Evolutionary conservation across 2,329 filamentous ascomycete genomes (phyloP).

Genomic region (Teratosphaeria pseudoeucalypti): DNA sequence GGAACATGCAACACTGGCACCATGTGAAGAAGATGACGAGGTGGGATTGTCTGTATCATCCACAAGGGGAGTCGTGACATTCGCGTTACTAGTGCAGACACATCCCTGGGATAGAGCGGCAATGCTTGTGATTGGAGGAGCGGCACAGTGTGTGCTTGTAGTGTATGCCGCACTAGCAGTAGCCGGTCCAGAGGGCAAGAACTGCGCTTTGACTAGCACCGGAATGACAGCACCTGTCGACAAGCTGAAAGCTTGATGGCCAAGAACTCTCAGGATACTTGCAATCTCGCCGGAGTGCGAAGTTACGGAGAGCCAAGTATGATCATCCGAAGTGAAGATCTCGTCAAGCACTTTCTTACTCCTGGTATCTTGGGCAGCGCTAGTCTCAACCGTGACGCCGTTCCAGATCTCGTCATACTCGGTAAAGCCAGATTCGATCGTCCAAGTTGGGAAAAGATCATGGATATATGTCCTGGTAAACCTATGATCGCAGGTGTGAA

Average conservation of each 20-base stretch:
- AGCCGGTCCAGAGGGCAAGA: conserved; percentile 26
- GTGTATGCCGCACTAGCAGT: conserved; percentile 23
- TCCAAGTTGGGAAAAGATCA: conserved; percentile 42
- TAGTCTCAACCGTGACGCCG: conserved; percentile 39
- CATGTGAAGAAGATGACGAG: not conserved
- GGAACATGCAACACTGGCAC: not conserved
- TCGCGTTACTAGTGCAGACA: conserved; percentile 13
- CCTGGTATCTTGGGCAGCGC: conserved; percentile 41
- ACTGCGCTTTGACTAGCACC: conserved; percentile 53
- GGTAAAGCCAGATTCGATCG: conserved; percentile 50
- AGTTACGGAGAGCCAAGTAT: conserved; percentile 50
- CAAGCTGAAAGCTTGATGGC: conserved; percentile 51
- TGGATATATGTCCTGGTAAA: conserved; percentile 46
- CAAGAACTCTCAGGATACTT: conserved; percentile 44
- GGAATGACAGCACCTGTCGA: conserved; percentile 60
- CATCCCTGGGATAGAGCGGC: conserved; percentile 18
- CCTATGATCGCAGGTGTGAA: conserved; percentile 58
- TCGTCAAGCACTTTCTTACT: conserved; percentile 45
- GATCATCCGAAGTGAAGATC: conserved; percentile 43
- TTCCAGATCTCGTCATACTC: conserved; percentile 49
- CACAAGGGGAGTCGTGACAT: conserved; percentile 2
- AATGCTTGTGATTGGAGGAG: conserved; percentile 23
- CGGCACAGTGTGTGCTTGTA: conserved; percentile 24
- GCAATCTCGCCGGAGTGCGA: conserved; percentile 50
- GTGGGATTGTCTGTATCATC: not conserved